Evolutionary conservation across 2,329 filamentous ascomycete species (phyloP).

Genomic region (Pyrenochaeta sp.): DNA sequence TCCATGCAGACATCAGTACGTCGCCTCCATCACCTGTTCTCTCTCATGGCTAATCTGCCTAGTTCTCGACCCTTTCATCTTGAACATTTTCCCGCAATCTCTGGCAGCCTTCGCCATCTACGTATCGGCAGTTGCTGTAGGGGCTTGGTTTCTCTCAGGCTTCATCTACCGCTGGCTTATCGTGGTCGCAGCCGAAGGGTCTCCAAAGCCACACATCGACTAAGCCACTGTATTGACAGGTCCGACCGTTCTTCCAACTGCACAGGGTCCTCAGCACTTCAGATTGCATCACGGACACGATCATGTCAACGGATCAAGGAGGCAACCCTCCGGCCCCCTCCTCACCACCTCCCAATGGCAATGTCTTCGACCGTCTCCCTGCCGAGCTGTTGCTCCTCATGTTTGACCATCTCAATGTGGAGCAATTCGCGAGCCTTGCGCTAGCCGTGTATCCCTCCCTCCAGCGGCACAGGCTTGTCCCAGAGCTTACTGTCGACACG

Average conservation of each 20-base stretch:
- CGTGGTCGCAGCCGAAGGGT: constrained; percentile 22
- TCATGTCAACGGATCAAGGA: constrained; percentile 34
- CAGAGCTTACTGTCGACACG: constrained; percentile 34
- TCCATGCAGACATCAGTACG: constrained; percentile 74
- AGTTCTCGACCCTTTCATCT: constrained; percentile 85
- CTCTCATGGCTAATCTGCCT: constrained; percentile 17
- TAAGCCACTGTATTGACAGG: constrained; percentile 20
- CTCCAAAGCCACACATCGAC: constrained; percentile 41
- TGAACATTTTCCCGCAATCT: constrained; percentile 81
- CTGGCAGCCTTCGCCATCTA: constrained; percentile 76
- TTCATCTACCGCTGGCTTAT: constrained; percentile 48
- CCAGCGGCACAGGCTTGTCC: constrained; percentile 43
- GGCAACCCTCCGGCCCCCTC: constrained; percentile 29
- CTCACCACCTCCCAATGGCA: constrained; percentile 14
- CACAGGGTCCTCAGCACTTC: no score
- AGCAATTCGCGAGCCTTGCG: constrained; percentile 55
- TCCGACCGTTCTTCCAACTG: no score
- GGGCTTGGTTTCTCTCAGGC: constrained; percentile 60
- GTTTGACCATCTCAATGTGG: constrained; percentile 49
- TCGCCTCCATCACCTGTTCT: not conserved
- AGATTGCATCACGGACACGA: not conserved
- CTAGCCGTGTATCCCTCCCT: constrained; percentile 57
- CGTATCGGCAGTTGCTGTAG: constrained; percentile 66
- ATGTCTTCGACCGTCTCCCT: constrained; percentile 51
- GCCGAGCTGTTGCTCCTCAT: constrained; percentile 57